Percentiles rank a stretch among this genome's conserved stretches.
These are phyloP conservation scores for Magnolia kwangsiensis DNA, from an alignment of 164 flowering plant genomes.

Conservation along the genomic window DNA sequence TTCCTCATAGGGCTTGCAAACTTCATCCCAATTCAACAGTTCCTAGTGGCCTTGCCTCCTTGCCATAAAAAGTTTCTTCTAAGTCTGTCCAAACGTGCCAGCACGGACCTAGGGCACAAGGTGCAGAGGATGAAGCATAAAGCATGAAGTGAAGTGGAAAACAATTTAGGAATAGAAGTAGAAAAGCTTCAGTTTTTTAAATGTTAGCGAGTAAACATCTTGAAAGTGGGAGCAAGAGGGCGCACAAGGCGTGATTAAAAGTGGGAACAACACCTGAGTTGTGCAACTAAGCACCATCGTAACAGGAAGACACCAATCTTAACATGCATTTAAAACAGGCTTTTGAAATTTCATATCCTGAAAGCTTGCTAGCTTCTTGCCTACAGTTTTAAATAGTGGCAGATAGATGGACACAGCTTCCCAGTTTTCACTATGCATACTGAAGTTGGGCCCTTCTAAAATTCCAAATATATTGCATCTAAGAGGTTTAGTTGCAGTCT, in stretches of 20 bases:
- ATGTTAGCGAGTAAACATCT: neutral
- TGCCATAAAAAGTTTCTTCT: no score
- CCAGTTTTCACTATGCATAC: neutral
- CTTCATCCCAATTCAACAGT: no score
- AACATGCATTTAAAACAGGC: neutral
- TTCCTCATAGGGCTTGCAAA: no score
- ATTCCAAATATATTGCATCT: neutral
- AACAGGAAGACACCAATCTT: neutral
- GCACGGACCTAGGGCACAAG: no score
- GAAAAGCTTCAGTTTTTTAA: neutral
- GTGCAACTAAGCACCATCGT: neutral
- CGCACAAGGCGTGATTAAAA: no score
- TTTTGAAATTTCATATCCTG: neutral
- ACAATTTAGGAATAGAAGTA: no score
- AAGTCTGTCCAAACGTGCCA: no score
- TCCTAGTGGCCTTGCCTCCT: no score
- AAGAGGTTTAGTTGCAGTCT: neutral
- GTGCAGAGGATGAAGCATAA: no score
- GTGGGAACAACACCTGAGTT: neutral
- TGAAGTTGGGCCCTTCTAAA: neutral
- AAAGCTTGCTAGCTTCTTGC: neutral
- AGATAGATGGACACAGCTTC: neutral
- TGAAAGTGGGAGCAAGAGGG: neutral
- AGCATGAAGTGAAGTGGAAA: no score
- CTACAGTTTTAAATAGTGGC: neutral